A percentile compares a stretch with the other conserved stretches of the same genome.
phyloP scores from a whole-genome alignment of 371 early-diverging fungal genomes.

The Rhizopus microsporus region DNA sequence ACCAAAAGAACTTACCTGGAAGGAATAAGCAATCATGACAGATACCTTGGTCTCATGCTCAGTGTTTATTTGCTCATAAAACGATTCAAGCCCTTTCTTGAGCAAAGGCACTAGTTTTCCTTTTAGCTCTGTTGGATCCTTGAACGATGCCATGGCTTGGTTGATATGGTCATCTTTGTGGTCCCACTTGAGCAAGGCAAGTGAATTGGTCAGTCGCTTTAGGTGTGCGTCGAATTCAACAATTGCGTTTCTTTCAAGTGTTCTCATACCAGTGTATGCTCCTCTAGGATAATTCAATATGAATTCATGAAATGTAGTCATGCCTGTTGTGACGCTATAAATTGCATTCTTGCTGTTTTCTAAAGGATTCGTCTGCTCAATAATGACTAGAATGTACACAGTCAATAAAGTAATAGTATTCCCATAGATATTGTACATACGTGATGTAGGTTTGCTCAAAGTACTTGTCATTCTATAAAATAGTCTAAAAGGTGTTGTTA shows the following conservation, averaged over 20 bases:
- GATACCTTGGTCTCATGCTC: constrained; percentile 45
- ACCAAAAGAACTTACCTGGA: constrained; percentile 26
- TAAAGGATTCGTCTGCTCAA: constrained; percentile 35
- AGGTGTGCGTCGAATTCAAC: constrained; percentile 55
- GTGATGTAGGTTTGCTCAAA: neutral
- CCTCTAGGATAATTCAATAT: constrained; percentile 47
- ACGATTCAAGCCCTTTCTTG: constrained; percentile 40
- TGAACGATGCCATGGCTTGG: constrained; percentile 29
- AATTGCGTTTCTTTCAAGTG: constrained; percentile 40
- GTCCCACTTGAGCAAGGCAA: constrained; percentile 35
- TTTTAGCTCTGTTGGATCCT: constrained; percentile 33
- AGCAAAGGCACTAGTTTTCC: constrained; percentile 44
- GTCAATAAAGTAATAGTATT: neutral
- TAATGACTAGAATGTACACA: constrained; percentile 19
- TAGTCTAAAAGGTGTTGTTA: neutral
- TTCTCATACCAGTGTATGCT: constrained; percentile 59
- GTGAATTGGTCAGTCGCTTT: constrained; percentile 47
- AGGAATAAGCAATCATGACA: constrained; percentile 41
- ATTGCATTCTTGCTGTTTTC: constrained; percentile 8
- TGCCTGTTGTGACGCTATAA: constrained; percentile 19
- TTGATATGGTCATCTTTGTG: constrained; percentile 29
- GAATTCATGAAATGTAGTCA: constrained; percentile 32
- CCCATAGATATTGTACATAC: neutral
- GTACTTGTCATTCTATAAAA: neutral
- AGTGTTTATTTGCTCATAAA: constrained; percentile 33